These are phyloP conservation scores for Cordyceps cateniannulata DNA, from an alignment of 2,329 filamentous ascomycete genomes.

Conservation along the genomic window DNA sequence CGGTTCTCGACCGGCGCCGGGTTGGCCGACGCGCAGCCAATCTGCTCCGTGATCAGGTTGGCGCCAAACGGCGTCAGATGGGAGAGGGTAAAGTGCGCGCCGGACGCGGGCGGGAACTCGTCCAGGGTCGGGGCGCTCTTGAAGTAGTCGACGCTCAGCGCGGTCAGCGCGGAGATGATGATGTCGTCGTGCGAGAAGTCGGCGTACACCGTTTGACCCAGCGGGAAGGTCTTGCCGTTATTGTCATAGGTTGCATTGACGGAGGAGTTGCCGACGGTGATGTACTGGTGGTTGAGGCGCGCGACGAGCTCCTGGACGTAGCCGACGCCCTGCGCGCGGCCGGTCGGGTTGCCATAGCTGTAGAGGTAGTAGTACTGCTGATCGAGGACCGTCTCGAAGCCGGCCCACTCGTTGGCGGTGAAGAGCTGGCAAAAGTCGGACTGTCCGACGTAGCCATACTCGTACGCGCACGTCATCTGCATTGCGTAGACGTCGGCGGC, in stretches of 20 bases:
- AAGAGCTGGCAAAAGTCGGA: slow-evolving; percentile 65
- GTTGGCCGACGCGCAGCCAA: slow-evolving; percentile 38
- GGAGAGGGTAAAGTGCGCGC: slow-evolving; percentile 42
- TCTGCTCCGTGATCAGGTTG: slow-evolving; percentile 48
- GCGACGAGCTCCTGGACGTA: slow-evolving; percentile 76
- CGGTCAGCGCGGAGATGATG: slow-evolving; percentile 44
- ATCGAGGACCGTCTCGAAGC: slow-evolving; percentile 53
- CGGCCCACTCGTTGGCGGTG: slow-evolving; percentile 57
- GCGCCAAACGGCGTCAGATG: slow-evolving; percentile 49
- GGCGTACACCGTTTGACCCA: slow-evolving; percentile 59
- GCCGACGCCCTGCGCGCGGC: slow-evolving; percentile 70
- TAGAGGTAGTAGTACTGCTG: slow-evolving; percentile 68
- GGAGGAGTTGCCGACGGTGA: slow-evolving; percentile 45
- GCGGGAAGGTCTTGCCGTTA: slow-evolving; percentile 58
- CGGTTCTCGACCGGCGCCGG: slow-evolving; percentile 33
- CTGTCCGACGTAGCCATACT: slow-evolving; percentile 40
- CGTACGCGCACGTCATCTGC: slow-evolving; percentile 49
- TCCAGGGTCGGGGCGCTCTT: slow-evolving; percentile 37
- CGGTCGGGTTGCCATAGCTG: slow-evolving; percentile 67
- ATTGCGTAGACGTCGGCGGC: slow-evolving; percentile 44
- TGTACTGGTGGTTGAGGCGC: slow-evolving; percentile 65
- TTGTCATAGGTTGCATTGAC: slow-evolving; percentile 66
- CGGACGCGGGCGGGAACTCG: slow-evolving; percentile 34
- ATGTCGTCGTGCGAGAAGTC: slow-evolving; percentile 84
- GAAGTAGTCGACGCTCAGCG: slow-evolving; percentile 49